phyloP scores from a whole-genome alignment of 345 rosid genomes.

The Citrus australasica region DNA sequence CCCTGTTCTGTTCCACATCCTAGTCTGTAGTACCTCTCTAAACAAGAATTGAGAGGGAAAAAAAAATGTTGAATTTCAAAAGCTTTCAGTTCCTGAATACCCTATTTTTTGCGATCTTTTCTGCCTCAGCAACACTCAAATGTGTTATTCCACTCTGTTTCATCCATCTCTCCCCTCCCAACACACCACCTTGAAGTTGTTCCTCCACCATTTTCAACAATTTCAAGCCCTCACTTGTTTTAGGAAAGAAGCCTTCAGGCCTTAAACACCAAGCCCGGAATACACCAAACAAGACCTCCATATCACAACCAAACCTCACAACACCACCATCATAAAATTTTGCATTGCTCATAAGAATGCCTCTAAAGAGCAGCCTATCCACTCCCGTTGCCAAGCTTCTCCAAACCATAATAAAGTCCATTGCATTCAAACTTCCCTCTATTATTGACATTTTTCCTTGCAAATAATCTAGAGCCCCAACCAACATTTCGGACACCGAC shows the following conservation, averaged over 20 bases:
- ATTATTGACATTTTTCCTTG: constrained; percentile 66
- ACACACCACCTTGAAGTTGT: constrained; percentile 40
- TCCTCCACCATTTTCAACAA: constrained; percentile 62
- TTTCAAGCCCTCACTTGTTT: constrained; percentile 52
- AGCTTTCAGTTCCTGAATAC: constrained; percentile 29
- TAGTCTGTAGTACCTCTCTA: background rate
- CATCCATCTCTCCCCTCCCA: constrained; percentile 46
- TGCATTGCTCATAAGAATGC: constrained; percentile 54
- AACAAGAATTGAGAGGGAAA: background rate
- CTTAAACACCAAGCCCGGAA: constrained; percentile 83
- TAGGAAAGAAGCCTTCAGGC: constrained; percentile 80
- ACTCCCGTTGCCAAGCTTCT: constrained; percentile 72
- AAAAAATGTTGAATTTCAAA: background rate
- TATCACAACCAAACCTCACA: constrained; percentile 55
- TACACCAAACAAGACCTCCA: constrained; percentile 65
- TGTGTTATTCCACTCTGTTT: constrained; percentile 58
- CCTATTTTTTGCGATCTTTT: constrained; percentile 56
- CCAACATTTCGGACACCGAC: constrained; percentile 57
- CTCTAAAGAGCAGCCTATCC: constrained; percentile 53
- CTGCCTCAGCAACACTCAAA: constrained; percentile 54
- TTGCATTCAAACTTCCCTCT: constrained; percentile 53
- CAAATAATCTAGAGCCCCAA: constrained; percentile 70
- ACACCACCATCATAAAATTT: constrained; percentile 61
- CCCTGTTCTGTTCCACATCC: background rate
- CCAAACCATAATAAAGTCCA: constrained; percentile 70